Base-by-base conservation (phyloP, 2,329 filamentous ascomycete genomes). In the Colletotrichum sp. region DNA sequence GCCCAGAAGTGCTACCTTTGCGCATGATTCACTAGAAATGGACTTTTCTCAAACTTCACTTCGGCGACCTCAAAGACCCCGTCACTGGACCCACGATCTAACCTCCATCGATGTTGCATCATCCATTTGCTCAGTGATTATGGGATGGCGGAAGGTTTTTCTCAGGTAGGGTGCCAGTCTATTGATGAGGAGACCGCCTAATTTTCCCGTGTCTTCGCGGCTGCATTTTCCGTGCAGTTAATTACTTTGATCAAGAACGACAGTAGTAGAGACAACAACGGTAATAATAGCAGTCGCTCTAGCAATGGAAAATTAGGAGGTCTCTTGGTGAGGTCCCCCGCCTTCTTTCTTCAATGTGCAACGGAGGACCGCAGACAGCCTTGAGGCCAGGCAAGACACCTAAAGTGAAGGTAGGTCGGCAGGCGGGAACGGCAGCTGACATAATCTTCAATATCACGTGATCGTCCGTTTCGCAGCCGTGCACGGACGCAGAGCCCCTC, bases 401-500 rank as follows among this genome's bases (percentile, higher is more conserved):
- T 18, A 10, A 52, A 13, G n/a, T 18, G 2, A 13, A 52, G n/a
- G 44, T 8, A 21, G n/a, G 44, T n/a, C 6, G 44, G 12, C 6
- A 52, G 44, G n/a, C 44, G 5, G 44, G n/a, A 21, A 6, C 39
- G 9, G 39, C 6, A 52, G n/a, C 44, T 52, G 44, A 52, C 44
- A 77, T 83, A 83, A 83, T 55, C 63, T 15, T 21, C 9, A 0
- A n/a, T 12, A 12, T 34, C 84, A 85, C 84, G 84, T 86, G 84
- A 85, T 77, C 30, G n/a, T 71, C 16, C 44, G 52, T 57, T 39
- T 44, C 65, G 55, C 18, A 44, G 55, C 30, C n/a, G 68, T 75
- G 67, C 78, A 78, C 78, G 68, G 66, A 67, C 76, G 76, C 76
- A 74, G 79, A 86, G 84, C 85, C 85, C 85, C 85, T 86, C 85